Evolutionary conservation across 306 rosid genomes (phyloP).

Genomic region (Castanea sativa): DNA sequence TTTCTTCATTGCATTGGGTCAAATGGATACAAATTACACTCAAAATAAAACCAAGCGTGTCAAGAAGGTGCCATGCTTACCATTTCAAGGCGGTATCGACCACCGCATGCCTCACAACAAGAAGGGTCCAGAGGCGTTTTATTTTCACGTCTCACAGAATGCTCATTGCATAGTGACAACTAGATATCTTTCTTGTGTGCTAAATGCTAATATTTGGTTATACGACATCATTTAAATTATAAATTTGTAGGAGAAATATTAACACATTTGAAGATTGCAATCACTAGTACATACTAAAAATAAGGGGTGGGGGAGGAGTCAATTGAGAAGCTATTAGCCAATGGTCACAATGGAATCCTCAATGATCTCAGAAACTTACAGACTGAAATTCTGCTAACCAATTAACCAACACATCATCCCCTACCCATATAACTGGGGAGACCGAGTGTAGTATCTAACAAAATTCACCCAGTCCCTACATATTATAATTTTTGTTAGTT

Average conservation of each 20-base stretch:
- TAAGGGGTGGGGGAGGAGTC: no score
- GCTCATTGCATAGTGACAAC: no score
- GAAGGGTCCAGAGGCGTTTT: no score
- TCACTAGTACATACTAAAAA: background rate
- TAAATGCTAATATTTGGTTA: background rate
- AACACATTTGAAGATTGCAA: no score
- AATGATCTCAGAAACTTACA: background rate
- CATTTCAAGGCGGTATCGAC: no score
- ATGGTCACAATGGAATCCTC: background rate
- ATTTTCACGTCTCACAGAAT: no score
- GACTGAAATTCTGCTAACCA: background rate
- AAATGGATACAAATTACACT: no score
- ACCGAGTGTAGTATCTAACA: conserved; percentile 78
- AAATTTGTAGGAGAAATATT: no score
- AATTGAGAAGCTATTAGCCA: background rate
- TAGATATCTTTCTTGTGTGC: background rate
- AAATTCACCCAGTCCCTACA: conserved; percentile 80
- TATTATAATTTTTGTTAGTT: conserved; percentile 18
- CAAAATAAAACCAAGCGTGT: no score
- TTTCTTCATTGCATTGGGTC: no score
- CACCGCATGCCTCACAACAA: no score
- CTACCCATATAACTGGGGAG: conserved; percentile 14
- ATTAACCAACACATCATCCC: background rate
- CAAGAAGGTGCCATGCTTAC: no score
- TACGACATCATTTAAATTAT: background rate